phyloP scores from a whole-genome alignment of 2,329 filamentous ascomycete species.

The Penicillium sp. region DNA sequence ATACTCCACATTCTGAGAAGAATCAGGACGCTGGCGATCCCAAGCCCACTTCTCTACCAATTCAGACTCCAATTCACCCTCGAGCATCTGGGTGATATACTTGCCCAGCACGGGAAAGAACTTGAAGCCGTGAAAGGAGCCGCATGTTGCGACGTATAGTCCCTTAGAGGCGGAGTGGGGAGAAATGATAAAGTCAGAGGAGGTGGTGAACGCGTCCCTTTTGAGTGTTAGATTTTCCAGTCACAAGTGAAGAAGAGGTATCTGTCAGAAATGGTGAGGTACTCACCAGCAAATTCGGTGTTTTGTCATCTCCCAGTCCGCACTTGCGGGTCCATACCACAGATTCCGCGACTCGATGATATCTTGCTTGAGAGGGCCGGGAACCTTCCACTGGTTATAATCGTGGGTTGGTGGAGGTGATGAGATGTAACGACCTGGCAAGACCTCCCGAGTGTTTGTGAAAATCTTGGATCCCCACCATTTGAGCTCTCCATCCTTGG shows the following conservation, averaged over 20 bases:
- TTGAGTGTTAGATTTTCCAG: constrained; percentile 11
- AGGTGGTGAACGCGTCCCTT: constrained; percentile 70
- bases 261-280: not conserved
- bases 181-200: constrained; percentile 58
- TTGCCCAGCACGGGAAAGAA: constrained; percentile 42
- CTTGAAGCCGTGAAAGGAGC: constrained; percentile 39
- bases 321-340: constrained; percentile 65
- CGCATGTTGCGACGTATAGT: constrained; percentile 50
- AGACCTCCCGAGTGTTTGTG: constrained; percentile 59
- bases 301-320: constrained; percentile 64
- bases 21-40: constrained; percentile 64
- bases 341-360: constrained; percentile 62
- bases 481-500: constrained; percentile 55
- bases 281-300: constrained; percentile 71
- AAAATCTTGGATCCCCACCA: constrained; percentile 69
- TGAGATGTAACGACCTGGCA: constrained; percentile 62
- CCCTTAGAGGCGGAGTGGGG: constrained; percentile 50
- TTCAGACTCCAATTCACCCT: constrained; percentile 32
- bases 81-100: constrained; percentile 38
- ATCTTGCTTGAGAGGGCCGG: constrained; percentile 62
- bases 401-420: constrained; percentile 60
- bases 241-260: not conserved
- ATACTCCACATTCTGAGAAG: constrained; percentile 60
- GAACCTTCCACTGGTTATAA: constrained; percentile 69
- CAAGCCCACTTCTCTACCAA: constrained; percentile 38